Evolutionary conservation across 768 basidiomycete genomes (phyloP), one percentile per base, ranked within the genome.

Genomic region (Nevesoporus exiguus): DNA sequence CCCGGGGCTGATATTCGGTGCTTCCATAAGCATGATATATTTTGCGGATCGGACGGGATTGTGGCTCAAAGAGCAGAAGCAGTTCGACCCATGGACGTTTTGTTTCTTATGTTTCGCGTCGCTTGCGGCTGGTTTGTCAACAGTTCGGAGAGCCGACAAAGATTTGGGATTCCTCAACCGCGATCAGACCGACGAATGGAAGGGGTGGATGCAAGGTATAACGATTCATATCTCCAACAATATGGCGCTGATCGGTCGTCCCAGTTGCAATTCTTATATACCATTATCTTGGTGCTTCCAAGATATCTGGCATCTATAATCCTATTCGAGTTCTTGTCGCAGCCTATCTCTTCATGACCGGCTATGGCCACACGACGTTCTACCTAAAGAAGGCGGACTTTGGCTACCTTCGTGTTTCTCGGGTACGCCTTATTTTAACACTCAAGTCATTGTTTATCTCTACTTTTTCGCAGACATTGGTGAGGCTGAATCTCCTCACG

Each of bases 121-220:
- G 25, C 71, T 94, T 25, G 72, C 61, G 9, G 70, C 77, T 19
- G 93, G 93, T 5, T 61, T 92, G 43, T 71, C 68, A 10, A 90
- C 85, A 1, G 71, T 90, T 58, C 85, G 83, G 65, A 80, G 80
- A 19, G 79, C 78, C 17, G 90, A 91, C 59, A 91, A 87, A 63
- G 92, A 97, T 64, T 71, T 88, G 48, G 93, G 93, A 0, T 91
- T 94, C 71, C 74, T 97, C 61, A 95, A 93, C 64, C 80, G 93
- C 53, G 90, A 94, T 47, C 92, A 96, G 69, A 96, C 93, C 1
- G 92, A 97, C 60, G 93, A 97, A 71, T 97, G 93, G 93, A 96
- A 96, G 70, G 93, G 93, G 3, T 97, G 93, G 93, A 97, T 97
- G 93, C 93, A 97, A 76, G 78, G 92, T 92, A 64, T 52, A 87